Conservation (phyloP, 1,139 yeast species). For the Hyphopichia burtonii region DNA sequence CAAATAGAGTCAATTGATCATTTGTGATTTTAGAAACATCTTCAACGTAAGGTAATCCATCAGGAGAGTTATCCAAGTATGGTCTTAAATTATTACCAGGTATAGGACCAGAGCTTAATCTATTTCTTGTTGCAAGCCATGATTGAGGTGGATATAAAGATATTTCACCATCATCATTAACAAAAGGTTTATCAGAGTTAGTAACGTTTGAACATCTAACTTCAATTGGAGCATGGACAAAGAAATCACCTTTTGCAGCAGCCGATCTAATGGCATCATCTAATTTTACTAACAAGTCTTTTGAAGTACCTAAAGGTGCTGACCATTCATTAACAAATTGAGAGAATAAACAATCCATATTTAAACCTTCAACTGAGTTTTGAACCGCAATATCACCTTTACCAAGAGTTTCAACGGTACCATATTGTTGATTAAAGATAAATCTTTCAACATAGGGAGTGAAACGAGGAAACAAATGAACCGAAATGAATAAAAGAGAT, state of each 20-base stretch:
- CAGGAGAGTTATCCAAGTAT: conserved; percentile 75
- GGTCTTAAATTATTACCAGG: conserved; percentile 86
- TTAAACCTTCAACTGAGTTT: conserved; percentile 80
- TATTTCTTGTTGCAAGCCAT: conserved; percentile 38
- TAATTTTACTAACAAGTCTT: conserved; percentile 64
- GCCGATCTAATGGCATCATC: conserved; percentile 64
- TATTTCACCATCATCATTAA: conserved; percentile 44
- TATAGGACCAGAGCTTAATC: conserved; percentile 63
- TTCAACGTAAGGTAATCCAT: conserved; percentile 49
- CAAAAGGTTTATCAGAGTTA: conserved; percentile 39
- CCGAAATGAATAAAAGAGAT: conserved; percentile 74
- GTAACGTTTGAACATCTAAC: conserved; percentile 91
- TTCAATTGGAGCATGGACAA: conserved; percentile 93
- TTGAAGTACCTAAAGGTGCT: conserved; percentile 78
- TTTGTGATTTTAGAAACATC: conserved; percentile 57
- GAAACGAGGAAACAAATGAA: conserved; percentile 64
- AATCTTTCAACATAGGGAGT: conserved; percentile 85
- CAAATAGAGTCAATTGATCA: conserved; percentile 77
- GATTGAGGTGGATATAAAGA: conserved; percentile 41
- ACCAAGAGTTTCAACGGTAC: conserved; percentile 67
- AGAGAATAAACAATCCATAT: conserved; percentile 92
- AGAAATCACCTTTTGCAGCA: conserved; percentile 58
- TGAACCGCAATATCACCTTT: conserved; percentile 71
- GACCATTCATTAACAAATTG: conserved; percentile 98
- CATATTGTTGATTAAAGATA: conserved; percentile 83